Evolutionary conservation across 2,329 filamentous ascomycete genomes (phyloP).

Genomic region (Cyphellophora europaea): DNA sequence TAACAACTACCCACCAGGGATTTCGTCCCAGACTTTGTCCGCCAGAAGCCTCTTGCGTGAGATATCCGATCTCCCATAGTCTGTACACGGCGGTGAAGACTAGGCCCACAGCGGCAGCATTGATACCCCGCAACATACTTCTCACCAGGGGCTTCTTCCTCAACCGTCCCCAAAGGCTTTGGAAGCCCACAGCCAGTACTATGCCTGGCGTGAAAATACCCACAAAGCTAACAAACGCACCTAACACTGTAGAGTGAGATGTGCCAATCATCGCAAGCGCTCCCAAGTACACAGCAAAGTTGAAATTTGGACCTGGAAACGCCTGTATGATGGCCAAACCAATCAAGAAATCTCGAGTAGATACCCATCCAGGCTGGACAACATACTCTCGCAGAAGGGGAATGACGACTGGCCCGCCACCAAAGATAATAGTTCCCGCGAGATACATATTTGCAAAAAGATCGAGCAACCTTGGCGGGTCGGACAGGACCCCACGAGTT

Average conservation of each 20-base stretch:
- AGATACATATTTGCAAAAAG: constrained; percentile 67
- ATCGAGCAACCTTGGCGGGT: constrained; percentile 41
- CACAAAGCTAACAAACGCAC: constrained; percentile 43
- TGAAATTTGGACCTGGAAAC: constrained; percentile 51
- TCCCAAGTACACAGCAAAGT: constrained; percentile 50
- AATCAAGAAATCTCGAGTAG: constrained; percentile 60
- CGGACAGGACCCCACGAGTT: constrained; percentile 28
- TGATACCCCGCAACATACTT: constrained; percentile 45
- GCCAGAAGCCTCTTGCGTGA: constrained; percentile 38
- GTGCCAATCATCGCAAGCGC: constrained; percentile 33
- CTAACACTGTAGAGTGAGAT: constrained; percentile 27
- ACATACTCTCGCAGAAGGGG: constrained; percentile 52
- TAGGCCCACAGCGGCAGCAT: constrained; percentile 51
- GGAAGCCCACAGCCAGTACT: constrained; percentile 24
- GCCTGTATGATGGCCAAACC: constrained; percentile 63
- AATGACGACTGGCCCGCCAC: constrained; percentile 57
- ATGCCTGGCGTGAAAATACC: constrained; percentile 31
- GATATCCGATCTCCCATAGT: constrained; percentile 53
- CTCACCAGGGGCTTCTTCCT: constrained; percentile 38
- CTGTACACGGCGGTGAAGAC: constrained; percentile 58
- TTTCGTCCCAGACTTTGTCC: constrained; percentile 48
- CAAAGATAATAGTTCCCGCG: constrained; percentile 60
- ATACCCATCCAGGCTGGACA: constrained; percentile 62
- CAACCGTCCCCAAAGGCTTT: constrained; percentile 46
- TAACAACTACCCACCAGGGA: constrained; percentile 56